Base-by-base conservation (phyloP, 2,329 filamentous ascomycete genomes). In the Neodidymelliopsis sp. region DNA sequence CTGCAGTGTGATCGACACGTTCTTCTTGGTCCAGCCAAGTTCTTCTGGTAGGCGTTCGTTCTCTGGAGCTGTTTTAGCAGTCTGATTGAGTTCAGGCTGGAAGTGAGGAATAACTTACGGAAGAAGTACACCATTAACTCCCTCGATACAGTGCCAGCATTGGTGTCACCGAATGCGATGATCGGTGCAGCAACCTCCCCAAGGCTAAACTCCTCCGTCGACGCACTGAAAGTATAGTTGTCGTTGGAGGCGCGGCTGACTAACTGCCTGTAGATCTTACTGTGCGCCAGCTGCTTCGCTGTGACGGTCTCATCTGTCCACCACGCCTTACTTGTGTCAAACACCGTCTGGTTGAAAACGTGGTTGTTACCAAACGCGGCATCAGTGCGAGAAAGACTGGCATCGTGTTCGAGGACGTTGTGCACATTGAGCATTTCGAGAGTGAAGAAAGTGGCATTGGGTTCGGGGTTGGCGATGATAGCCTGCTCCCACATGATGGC, bases 281-380 rank as follows among this genome's bases (percentile, higher is more conserved):
- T 72, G 49, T 78, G 77, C 46, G 79, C 79, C 2, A 66, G 31
- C 50, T 59, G 57, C 18, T 60, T 30, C 1, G 56, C 49, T 2
- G 54, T 58, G 0, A 83, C 59, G 13, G 70, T 64, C 3, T 72
- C 61, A 0, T 47, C 67, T 0, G 74, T 79, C 77, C 79, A 84
- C 66, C 77, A 83, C 4, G 57, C 48, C 28, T 57, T 69, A 0
- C 75, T 75, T 45, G 75, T 64, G 40, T 78, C 74, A 62, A 83
- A 84, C 53, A 82, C 62, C 2, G 73, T 76, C 41, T 77, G 67
- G 65, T 84, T 81, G 71, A 84, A 84, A 45, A 76, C 46, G 56
- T 79, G 74, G 55, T 79, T 78, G 63, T 79, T 77, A 16, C 80
- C 81, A 42, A 81, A 74, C 70, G 68, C 78, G 7, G 74, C 77